phyloP scores from a whole-genome alignment of 768 basidiomycete genomes.

The Candolleomyces aberdarensis region DNA sequence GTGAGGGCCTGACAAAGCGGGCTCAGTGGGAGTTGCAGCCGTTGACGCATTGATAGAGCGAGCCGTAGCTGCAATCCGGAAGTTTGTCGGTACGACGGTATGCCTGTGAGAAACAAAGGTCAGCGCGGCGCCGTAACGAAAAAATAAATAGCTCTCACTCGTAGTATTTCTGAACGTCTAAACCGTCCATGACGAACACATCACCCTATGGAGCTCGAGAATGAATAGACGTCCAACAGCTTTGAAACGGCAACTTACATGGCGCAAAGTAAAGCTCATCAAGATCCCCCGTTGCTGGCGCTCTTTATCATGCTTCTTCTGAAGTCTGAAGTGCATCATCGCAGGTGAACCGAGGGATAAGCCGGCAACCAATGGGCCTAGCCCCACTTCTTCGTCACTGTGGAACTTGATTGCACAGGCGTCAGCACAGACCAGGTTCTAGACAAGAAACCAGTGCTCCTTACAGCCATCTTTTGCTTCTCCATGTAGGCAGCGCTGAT shows the following conservation, averaged over 20 bases:
- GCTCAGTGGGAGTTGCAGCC: background rate
- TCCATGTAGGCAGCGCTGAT: slow-evolving; percentile 79
- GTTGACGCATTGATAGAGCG: slow-evolving; percentile 43
- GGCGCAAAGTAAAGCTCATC: slow-evolving; percentile 59
- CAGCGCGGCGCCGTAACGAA: background rate
- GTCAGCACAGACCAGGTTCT: background rate
- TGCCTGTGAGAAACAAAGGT: slow-evolving; percentile 43
- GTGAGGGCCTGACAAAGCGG: background rate
- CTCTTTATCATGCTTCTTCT: slow-evolving; percentile 31
- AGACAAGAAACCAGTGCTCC: slow-evolving; percentile 16
- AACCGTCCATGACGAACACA: slow-evolving; percentile 74
- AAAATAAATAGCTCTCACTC: slow-evolving; percentile 44
- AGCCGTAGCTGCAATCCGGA: slow-evolving; percentile 80
- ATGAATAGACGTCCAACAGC: background rate
- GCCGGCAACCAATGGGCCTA: slow-evolving; percentile 72
- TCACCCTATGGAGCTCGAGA: slow-evolving; percentile 51
- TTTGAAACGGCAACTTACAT: slow-evolving; percentile 39
- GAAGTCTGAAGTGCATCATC: slow-evolving; percentile 73
- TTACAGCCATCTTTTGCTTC: slow-evolving; percentile 78
- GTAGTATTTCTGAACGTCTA: slow-evolving; percentile 62
- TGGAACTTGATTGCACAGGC: slow-evolving; percentile 49
- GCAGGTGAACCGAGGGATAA: slow-evolving; percentile 76
- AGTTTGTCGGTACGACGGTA: slow-evolving; percentile 69
- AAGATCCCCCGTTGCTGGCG: slow-evolving; percentile 32
- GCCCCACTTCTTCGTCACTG: slow-evolving; percentile 70